A percentile compares a stretch with the other conserved stretches of the same genome.
These are phyloP conservation scores for Berberis vulgaris DNA, from an alignment of 164 flowering plant species.

Conservation along the genomic window DNA sequence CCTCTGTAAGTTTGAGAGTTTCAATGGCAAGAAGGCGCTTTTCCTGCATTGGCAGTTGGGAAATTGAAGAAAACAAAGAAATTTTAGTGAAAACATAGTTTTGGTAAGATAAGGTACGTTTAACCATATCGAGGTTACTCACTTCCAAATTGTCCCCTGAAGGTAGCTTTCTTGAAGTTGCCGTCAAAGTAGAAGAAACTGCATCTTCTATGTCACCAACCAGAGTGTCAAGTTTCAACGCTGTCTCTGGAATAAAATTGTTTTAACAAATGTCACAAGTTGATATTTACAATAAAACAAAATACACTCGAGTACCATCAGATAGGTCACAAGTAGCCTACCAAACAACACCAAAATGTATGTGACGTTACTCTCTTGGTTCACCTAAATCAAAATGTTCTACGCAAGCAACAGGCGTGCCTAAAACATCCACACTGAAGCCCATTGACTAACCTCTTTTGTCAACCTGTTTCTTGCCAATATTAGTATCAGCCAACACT, in stretches of 20 bases:
- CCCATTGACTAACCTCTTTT: too few species aligned
- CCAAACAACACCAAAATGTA: too few species aligned
- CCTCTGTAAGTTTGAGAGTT: slow-evolving; percentile 54
- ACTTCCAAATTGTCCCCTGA: slow-evolving; percentile 45
- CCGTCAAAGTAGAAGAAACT: slow-evolving; percentile 60
- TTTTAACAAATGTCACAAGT: not conserved
- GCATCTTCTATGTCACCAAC: slow-evolving; percentile 96
- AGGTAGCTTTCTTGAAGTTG: slow-evolving; percentile 36
- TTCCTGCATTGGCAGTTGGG: slow-evolving; percentile 37
- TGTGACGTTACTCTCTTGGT: too few species aligned
- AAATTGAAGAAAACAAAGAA: slow-evolving; percentile 1
- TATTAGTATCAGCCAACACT: too few species aligned
- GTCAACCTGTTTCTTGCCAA: too few species aligned
- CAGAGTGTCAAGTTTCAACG: slow-evolving; percentile 71
- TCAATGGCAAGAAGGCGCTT: slow-evolving; percentile 47
- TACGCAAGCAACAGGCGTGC: too few species aligned
- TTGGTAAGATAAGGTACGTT: slow-evolving; percentile 1
- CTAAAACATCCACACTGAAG: too few species aligned
- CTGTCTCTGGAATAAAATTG: slow-evolving; percentile 50
- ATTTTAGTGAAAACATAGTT: not conserved
- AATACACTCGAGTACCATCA: too few species aligned
- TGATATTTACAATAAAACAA: not conserved
- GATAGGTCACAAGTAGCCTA: too few species aligned
- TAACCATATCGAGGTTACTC: slow-evolving; percentile 13
- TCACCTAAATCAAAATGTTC: too few species aligned